Evolutionary conservation across 495 filamentous ascomycete species (phyloP), one percentile per base, ranked within the genome.

Genomic region (Oidiodendron maius): DNA sequence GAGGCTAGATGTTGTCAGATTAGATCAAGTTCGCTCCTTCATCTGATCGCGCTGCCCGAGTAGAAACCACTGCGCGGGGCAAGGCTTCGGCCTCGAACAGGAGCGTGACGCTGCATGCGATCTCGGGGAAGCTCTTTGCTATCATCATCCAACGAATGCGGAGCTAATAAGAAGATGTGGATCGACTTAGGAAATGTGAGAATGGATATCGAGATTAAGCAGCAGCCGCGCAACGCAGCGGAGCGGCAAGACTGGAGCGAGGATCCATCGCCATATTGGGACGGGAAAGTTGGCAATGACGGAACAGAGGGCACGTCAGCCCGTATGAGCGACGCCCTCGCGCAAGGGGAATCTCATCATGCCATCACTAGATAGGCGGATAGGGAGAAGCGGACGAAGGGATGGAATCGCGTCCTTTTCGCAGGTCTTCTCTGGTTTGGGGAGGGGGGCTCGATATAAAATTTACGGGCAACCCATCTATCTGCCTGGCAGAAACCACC

Each of bases 1-100:
- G n/a, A n/a, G n/a, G n/a, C n/a, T n/a, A n/a, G n/a, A n/a, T n/a
- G 42, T 51, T 49, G 45, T 59, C 56, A 59, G 56, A 59, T 59
- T 59, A 59, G 56, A 59, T 59, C 56, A 59, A 59, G 56, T 59
- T 50, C 25, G 48, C 18, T 52, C 51, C 52, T 30, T 55, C 56
- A 59, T 50, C 30, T 18, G 45, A 55, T 36, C 56, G 46, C 43
- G 30, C 46, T 35, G 21, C 38, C 38, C 37, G 38, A 51, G 46
- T 40, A 55, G 56, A 24, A 59, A 59, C 56, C 56, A 46, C 35
- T 15, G 22, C 46, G 9, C 37, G 51, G 49, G 22, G 39, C 30
- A 17, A 55, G 56, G 56, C 56, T 59, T 59, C 56, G 41, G 21
- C 36, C 49, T 51, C 44, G 25, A 30, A 40, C 37, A 45, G 48